phyloP scores from a whole-genome alignment of 2,329 filamentous ascomycete species.

The Penicillium sp. region DNA sequence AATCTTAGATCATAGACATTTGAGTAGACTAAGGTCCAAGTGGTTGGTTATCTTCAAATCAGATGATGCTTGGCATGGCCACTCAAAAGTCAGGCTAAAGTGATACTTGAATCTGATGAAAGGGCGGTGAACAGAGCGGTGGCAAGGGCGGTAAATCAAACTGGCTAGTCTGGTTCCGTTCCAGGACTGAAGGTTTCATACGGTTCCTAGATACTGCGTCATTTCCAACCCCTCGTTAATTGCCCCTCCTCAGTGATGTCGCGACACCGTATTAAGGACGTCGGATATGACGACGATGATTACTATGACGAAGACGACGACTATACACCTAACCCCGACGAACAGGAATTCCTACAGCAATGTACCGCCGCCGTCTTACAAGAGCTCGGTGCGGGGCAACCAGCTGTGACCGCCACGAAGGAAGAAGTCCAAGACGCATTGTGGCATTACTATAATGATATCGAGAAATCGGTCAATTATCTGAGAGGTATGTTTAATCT shows the following conservation, averaged over 20 bases:
- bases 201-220: not conserved
- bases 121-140: not conserved
- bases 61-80: no score
- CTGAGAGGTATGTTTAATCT: constrained; percentile 59
- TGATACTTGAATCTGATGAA: not conserved
- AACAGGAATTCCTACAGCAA: constrained; percentile 59
- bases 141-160: no score
- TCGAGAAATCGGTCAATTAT: constrained; percentile 80
- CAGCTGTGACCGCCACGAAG: constrained; percentile 61
- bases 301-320: constrained; percentile 37
- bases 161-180: not conserved
- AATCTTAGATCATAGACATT: not conserved
- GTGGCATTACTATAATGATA: constrained; percentile 95
- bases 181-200: no score
- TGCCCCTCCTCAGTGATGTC: constrained; percentile 37
- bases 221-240: not conserved
- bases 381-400: constrained; percentile 60
- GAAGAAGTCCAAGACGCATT: constrained; percentile 82
- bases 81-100: no score
- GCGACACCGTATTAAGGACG: constrained; percentile 46
- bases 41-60: no score
- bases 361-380: constrained; percentile 66
- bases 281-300: constrained; percentile 46
- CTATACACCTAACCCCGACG: constrained; percentile 41
- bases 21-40: not conserved